Conservation (phyloP, 2,329 filamentous ascomycete species). For the Gyromitra esculenta region DNA sequence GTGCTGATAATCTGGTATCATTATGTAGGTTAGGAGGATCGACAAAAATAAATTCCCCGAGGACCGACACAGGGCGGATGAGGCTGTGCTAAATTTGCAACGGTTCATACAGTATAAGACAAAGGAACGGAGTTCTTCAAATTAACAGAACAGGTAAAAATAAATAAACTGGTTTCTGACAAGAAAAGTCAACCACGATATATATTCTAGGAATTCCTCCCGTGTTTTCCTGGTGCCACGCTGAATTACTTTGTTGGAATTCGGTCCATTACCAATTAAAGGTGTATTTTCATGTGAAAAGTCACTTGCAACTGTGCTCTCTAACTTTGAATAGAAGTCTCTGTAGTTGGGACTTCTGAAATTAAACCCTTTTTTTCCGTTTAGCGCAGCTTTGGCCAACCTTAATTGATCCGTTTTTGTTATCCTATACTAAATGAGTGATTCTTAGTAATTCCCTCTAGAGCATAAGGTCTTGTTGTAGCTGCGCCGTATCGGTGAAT, state of each 20-base stretch:
- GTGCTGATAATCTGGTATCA: constrained; percentile 19
- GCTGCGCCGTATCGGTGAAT: too few relatives aligned
- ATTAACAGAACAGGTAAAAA: constrained; percentile 16
- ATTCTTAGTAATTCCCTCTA: too few relatives aligned
- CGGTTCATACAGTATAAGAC: constrained; percentile 74
- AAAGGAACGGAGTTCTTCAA: constrained; percentile 62
- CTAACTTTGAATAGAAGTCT: too few relatives aligned
- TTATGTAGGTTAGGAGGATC: constrained; percentile 64
- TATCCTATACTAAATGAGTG: too few relatives aligned
- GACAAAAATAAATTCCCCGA: constrained; percentile 70
- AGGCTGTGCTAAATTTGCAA: constrained; percentile 69
- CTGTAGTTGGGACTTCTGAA: too few relatives aligned
- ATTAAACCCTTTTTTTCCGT: too few relatives aligned
- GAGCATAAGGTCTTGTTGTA: too few relatives aligned
- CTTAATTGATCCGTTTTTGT: too few relatives aligned
- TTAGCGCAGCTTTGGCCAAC: too few relatives aligned
- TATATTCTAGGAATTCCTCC: not conserved
- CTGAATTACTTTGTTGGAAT: not conserved
- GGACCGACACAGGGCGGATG: constrained; percentile 69
- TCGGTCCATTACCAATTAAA: not conserved
- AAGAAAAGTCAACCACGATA: not conserved
- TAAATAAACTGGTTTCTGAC: constrained; percentile 17
- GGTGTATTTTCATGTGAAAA: not conserved
- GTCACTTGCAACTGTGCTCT: not conserved
- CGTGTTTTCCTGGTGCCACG: not conserved